Conservation (phyloP, 768 basidiomycete species). For the Kwoniella pini region DNA sequence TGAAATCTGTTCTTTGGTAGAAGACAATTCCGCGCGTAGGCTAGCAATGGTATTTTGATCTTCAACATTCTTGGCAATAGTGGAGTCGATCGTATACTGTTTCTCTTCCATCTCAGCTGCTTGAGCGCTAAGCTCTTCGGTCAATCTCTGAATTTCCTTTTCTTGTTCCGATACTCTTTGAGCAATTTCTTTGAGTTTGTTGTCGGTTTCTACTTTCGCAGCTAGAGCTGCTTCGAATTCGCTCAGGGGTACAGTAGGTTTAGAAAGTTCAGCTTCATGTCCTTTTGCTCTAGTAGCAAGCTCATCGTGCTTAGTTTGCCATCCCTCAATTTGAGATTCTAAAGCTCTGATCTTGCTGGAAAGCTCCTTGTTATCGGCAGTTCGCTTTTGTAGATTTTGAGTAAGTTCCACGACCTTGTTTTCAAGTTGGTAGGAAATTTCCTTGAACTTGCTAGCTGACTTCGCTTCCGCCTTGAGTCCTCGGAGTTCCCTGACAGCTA, state of each 20-base stretch:
- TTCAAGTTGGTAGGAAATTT: slow-evolving; percentile 94
- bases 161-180: slow-evolving; percentile 79
- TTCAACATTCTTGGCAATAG: slow-evolving; percentile 65
- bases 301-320: slow-evolving; percentile 86
- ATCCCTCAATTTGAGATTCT: slow-evolving; percentile 81
- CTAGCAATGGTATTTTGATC: slow-evolving; percentile 83
- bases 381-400: slow-evolving; percentile 85
- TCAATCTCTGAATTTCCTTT: slow-evolving; percentile 74
- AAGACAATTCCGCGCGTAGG: slow-evolving; percentile 89
- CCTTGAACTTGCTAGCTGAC: slow-evolving; percentile 95
- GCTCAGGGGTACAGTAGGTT: slow-evolving; percentile 69
- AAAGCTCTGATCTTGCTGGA: slow-evolving; percentile 72
- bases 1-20: slow-evolving; percentile 90
- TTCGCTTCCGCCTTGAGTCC: slow-evolving; percentile 85
- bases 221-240: slow-evolving; percentile 72
- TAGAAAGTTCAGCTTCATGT: slow-evolving; percentile 68
- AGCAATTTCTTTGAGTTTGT: slow-evolving; percentile 73
- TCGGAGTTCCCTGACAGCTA: slow-evolving; percentile 83
- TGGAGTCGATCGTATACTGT: slow-evolving; percentile 65
- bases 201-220: slow-evolving; percentile 77
- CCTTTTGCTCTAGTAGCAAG: slow-evolving; percentile 71
- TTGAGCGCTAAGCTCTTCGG: slow-evolving; percentile 72
- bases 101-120: slow-evolving; percentile 72
- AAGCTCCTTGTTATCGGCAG: slow-evolving; percentile 84
- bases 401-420: slow-evolving; percentile 99